Percentiles rank a stretch among this genome's conserved stretches.
These are phyloP conservation scores for Saprolegnia diclina DNA, from an alignment of 352 stramenopile genomes.

Conservation along the genomic window DNA sequence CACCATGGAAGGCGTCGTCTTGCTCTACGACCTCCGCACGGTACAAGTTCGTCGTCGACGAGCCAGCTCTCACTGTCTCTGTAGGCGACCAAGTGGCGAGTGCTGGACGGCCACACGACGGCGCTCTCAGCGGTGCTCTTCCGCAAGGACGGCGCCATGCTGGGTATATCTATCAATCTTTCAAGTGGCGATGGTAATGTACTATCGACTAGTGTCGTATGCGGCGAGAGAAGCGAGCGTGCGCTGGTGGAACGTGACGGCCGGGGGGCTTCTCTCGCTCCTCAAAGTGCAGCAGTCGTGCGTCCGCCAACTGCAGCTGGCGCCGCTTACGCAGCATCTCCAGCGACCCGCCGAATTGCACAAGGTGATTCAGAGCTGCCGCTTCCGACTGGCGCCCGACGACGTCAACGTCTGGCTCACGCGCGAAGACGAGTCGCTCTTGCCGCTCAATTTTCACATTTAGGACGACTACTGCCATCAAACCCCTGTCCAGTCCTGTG, in stretches of 20 bases:
- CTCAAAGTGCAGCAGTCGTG: conserved; percentile 86
- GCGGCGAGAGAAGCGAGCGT: conserved; percentile 70
- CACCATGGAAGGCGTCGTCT: conserved; percentile 82
- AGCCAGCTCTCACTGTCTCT: not conserved
- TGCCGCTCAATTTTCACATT: conserved; percentile 27
- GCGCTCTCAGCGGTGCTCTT: conserved; percentile 69
- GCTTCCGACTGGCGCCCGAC: conserved; percentile 35
- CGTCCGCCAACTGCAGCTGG: conserved; percentile 76
- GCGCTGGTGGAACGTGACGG: conserved; percentile 81
- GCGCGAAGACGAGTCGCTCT: conserved; percentile 23
- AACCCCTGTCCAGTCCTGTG: too few relatives aligned
- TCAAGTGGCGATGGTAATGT: too few relatives aligned
- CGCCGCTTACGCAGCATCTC: conserved; percentile 39
- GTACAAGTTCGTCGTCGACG: not conserved
- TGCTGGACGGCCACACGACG: conserved; percentile 72
- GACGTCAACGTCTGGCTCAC: conserved; percentile 26
- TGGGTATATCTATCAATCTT: conserved; percentile 27
- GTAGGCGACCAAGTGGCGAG: conserved; percentile 78
- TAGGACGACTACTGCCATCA: conserved; percentile 4
- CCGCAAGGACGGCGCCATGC: conserved; percentile 61
- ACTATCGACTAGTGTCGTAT: conserved; percentile 48
- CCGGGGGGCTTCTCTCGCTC: conserved; percentile 72
- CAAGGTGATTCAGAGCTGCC: conserved; percentile 73
- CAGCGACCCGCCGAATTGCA: conserved; percentile 37
- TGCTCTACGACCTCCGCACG: conserved; percentile 84